These are phyloP conservation scores for Penstemon newberryi DNA, from an alignment of 257 asterid genomes.

Conservation along the genomic window DNA sequence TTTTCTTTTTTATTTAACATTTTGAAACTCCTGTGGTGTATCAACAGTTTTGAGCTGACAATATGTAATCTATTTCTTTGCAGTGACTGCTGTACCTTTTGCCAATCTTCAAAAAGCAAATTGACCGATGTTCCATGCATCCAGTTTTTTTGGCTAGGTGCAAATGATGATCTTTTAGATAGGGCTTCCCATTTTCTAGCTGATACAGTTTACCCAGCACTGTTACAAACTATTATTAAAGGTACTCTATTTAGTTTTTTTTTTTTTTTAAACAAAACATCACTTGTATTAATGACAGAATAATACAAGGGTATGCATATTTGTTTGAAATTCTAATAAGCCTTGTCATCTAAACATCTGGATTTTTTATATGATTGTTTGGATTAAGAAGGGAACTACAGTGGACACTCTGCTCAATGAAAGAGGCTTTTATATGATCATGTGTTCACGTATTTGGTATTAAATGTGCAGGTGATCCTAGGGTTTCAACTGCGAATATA, in stretches of 20 bases:
- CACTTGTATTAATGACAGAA: no score
- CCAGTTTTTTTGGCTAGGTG: constrained; percentile 64
- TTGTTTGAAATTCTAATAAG: background rate
- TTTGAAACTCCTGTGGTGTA: background rate
- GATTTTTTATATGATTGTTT: constrained; percentile 10
- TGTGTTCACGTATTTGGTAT: constrained; percentile 19
- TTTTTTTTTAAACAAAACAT: background rate
- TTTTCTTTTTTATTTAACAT: background rate
- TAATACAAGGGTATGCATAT: background rate
- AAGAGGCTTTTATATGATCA: constrained; percentile 5
- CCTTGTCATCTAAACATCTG: background rate
- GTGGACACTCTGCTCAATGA: constrained; percentile 17
- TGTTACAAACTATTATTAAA: constrained; percentile 80
- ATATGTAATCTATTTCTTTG: constrained; percentile 28
- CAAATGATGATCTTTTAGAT: constrained; percentile 51
- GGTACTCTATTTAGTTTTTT: constrained; percentile 41
- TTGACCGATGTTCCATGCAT: constrained; percentile 65
- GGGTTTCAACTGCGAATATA: constrained; percentile 67
- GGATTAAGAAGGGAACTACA: constrained; percentile 12
- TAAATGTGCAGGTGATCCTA: constrained; percentile 75
- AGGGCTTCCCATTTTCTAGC: constrained; percentile 59
- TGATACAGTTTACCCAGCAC: constrained; percentile 73
- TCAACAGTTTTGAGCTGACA: no score
- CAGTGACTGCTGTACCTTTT: constrained; percentile 78
- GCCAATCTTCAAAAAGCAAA: constrained; percentile 51